Evolutionary conservation across 768 basidiomycete genomes (phyloP).

Genomic region (Suillus tomentosus): DNA sequence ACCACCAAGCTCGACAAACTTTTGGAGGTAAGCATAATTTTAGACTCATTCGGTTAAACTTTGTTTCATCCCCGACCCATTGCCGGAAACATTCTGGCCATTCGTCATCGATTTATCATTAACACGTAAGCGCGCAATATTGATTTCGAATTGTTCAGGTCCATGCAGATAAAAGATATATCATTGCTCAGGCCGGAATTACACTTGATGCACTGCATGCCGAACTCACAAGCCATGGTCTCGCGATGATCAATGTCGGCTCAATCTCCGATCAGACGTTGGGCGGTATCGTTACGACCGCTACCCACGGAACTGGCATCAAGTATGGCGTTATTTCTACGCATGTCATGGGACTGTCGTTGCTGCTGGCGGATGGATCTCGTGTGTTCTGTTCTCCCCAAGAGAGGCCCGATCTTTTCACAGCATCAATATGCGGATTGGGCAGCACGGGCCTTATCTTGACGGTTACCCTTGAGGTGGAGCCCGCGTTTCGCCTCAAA

Average conservation of each 20-base stretch:
- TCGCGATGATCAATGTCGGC: slow-evolving; percentile 92
- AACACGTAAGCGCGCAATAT: slow-evolving; percentile 7
- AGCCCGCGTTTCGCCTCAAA: slow-evolving; percentile 77
- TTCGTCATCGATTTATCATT: slow-evolving; percentile 9
- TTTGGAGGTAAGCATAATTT: slow-evolving; percentile 63
- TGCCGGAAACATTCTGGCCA: not conserved
- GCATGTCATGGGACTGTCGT: slow-evolving; percentile 70
- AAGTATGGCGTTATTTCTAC: slow-evolving; percentile 79
- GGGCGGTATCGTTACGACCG: slow-evolving; percentile 90
- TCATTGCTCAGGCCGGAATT: slow-evolving; percentile 78
- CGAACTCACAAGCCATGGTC: slow-evolving; percentile 59
- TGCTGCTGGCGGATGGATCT: slow-evolving; percentile 78
- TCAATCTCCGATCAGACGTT: slow-evolving; percentile 97
- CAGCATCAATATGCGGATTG: slow-evolving; percentile 87
- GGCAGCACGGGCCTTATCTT: slow-evolving; percentile 91
- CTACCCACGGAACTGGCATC: slow-evolving; percentile 91
- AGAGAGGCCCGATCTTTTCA: slow-evolving; percentile 74
- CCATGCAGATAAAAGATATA: slow-evolving; percentile 63
- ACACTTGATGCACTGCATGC: slow-evolving; percentile 73
- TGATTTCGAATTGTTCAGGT: slow-evolving; percentile 47
- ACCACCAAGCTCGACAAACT: slow-evolving; percentile 72
- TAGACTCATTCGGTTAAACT: slow-evolving; percentile 21
- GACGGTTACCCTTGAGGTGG: slow-evolving; percentile 73
- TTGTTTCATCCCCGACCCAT: slow-evolving; percentile 16
- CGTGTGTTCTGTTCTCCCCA: slow-evolving; percentile 65